Percentiles rank a stretch among this genome's conserved stretches.
These are phyloP conservation scores for Aspergillus glaucus DNA, from an alignment of 2,329 filamentous ascomycete species.

Conservation along the genomic window DNA sequence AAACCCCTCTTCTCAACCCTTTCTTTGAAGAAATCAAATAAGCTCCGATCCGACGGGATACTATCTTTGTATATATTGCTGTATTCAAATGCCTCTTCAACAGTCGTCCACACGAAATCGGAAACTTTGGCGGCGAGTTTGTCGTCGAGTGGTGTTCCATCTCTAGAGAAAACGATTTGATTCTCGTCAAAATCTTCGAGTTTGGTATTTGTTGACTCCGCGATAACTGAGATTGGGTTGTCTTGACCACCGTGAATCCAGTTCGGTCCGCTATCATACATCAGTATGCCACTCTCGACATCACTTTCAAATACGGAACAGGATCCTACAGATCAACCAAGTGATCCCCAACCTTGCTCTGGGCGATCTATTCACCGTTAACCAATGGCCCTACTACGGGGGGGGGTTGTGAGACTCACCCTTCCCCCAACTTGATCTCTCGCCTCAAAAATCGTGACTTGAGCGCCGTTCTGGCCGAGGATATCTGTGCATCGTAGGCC, in stretches of 20 bases:
- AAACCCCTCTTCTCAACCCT: constrained; percentile 38
- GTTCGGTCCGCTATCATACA: constrained; percentile 49
- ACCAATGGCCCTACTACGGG: not conserved
- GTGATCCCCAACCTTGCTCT: constrained; percentile 44
- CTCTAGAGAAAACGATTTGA: constrained; percentile 42
- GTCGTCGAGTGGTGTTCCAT: constrained; percentile 39
- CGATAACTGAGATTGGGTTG: constrained; percentile 56
- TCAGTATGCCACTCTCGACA: constrained; percentile 8
- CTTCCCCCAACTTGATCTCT: constrained; percentile 54
- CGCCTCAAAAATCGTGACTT: constrained; percentile 56
- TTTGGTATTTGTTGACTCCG: constrained; percentile 45
- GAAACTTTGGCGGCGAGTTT: constrained; percentile 27
- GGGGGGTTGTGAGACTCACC: constrained; percentile 28
- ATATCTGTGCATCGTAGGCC: constrained; percentile 56
- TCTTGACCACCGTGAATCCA: constrained; percentile 59
- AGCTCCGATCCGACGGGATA: constrained; percentile 48
- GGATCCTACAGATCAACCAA: constrained; percentile 50
- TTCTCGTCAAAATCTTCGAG: constrained; percentile 49
- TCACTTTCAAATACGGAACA: too few species aligned
- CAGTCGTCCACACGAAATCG: constrained; percentile 51
- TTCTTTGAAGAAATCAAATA: constrained; percentile 53
- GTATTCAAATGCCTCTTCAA: constrained; percentile 54
- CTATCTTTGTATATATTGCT: constrained; percentile 47
- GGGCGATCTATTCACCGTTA: constrained; percentile 39
- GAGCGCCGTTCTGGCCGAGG: constrained; percentile 48